Evolutionary conservation across 257 asterid genomes (phyloP).

Genomic region (Jaltomata sinuosa): DNA sequence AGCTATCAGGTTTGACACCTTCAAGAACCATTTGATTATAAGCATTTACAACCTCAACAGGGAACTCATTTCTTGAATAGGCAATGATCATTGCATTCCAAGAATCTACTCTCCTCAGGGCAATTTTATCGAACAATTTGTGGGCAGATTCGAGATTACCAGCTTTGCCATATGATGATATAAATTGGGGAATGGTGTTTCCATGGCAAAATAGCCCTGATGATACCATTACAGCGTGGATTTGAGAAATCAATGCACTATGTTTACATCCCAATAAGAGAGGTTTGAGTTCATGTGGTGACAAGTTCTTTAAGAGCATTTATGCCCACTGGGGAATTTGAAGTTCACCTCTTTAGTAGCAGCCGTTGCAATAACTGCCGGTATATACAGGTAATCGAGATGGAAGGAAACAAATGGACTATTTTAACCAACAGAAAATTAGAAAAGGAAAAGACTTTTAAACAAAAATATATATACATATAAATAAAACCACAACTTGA

Average conservation of each 20-base stretch:
- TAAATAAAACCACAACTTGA: no score
- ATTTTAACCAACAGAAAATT: background rate
- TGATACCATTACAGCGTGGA: conserved; percentile 42
- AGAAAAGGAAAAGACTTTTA: background rate
- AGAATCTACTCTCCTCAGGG: conserved; percentile 35
- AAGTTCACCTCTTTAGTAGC: background rate
- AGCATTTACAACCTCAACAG: conserved; percentile 23
- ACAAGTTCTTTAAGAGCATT: conserved; percentile 38
- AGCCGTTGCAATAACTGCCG: background rate
- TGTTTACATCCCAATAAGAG: conserved; percentile 30
- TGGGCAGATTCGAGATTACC: conserved; percentile 33
- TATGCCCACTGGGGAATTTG: background rate
- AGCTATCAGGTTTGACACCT: conserved; percentile 61
- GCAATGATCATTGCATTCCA: conserved; percentile 68
- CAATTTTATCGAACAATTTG: conserved; percentile 54
- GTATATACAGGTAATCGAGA: background rate
- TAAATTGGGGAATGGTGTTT: conserved; percentile 24
- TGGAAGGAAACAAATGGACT: background rate
- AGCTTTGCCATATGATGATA: conserved; percentile 34
- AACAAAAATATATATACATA: no score
- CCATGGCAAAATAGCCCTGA: conserved; percentile 38
- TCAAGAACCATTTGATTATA: conserved; percentile 33
- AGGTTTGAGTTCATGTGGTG: conserved; percentile 22
- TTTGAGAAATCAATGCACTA: conserved; percentile 28
- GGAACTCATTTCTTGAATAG: conserved; percentile 31